phyloP scores from a whole-genome alignment of 1,284 basidiomycete genomes.

The Microbotryum intermedium region DNA sequence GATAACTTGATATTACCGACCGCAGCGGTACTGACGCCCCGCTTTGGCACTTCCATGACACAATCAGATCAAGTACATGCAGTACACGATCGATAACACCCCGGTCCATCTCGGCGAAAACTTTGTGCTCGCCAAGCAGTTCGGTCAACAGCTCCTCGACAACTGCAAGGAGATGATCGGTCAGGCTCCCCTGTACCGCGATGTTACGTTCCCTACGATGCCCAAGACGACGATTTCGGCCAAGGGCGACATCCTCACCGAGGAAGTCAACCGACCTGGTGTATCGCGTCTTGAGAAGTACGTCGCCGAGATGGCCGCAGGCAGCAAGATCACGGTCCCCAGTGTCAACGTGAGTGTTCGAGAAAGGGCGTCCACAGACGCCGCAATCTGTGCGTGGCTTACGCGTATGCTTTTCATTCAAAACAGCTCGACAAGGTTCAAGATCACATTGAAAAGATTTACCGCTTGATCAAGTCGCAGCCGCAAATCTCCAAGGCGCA shows the following conservation, averaged over 20 bases:
- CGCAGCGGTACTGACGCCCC: neutral
- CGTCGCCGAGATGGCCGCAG: conserved; percentile 80
- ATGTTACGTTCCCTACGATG: conserved; percentile 96
- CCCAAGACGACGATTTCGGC: conserved; percentile 86
- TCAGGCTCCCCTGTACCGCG: conserved; percentile 82
- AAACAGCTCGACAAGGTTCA: conserved; percentile 76
- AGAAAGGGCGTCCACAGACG: neutral
- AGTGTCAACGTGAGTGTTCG: conserved; percentile 52
- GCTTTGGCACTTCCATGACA: neutral
- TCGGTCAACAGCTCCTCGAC: conserved; percentile 90
- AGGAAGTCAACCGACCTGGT: conserved; percentile 86
- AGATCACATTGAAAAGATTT: conserved; percentile 74
- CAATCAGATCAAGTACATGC: conserved; percentile 62
- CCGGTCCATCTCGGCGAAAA: conserved; percentile 69
- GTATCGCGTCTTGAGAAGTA: conserved; percentile 97
- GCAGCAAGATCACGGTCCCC: conserved; percentile 61
- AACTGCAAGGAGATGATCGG: conserved; percentile 79
- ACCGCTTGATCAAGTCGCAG: conserved; percentile 94
- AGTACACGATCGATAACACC: conserved; percentile 81
- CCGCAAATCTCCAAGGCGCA: conserved; percentile 93
- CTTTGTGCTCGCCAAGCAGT: conserved; percentile 89
- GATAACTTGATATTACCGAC: neutral
- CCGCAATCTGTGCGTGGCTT: neutral
- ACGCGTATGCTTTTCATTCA: neutral
- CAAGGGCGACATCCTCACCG: conserved; percentile 90